Percentiles rank a stretch among this genome's conserved stretches.
Evolutionary conservation across 1,284 basidiomycete species (phyloP).

Genomic region (Microbotryomycetes sp.): DNA sequence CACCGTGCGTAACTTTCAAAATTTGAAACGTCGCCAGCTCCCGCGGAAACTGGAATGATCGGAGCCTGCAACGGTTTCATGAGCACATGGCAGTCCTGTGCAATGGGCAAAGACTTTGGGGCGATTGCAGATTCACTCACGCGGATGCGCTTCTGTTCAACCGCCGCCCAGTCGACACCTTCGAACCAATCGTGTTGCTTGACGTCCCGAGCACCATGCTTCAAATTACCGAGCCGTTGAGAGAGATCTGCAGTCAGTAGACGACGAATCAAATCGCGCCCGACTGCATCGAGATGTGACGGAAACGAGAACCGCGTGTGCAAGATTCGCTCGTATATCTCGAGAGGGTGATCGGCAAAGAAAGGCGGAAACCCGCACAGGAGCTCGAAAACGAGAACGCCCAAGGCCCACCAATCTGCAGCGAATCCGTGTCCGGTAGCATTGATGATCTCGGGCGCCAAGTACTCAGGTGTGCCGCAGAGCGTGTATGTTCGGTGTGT

Average conservation of each 20-base stretch:
- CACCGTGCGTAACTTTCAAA: constrained; percentile 36
- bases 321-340: constrained; percentile 38
- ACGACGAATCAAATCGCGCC: constrained; percentile 29
- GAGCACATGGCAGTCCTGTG: not conserved
- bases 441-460: constrained; percentile 54
- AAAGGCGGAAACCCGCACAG: constrained; percentile 58
- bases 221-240: constrained; percentile 34
- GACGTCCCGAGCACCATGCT: constrained; percentile 33
- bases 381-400: constrained; percentile 95
- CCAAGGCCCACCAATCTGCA: constrained; percentile 93
- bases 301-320: constrained; percentile 32
- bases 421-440: constrained; percentile 49
- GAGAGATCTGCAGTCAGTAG: not conserved
- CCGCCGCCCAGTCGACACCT: constrained; percentile 36
- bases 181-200: constrained; percentile 38
- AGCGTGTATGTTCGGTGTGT: constrained; percentile 33
- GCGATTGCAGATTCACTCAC: constrained; percentile 7
- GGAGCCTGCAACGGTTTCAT: constrained; percentile 34
- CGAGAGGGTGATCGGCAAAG: constrained; percentile 35
- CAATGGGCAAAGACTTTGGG: not conserved
- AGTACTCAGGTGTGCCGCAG: constrained; percentile 71
- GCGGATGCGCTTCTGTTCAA: constrained; percentile 30
- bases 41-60: constrained; percentile 32
- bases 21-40: constrained; percentile 34
- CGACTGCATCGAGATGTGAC: constrained; percentile 26